A percentile compares a stretch with the other conserved stretches of the same genome.
Conservation (phyloP, 2,329 filamentous ascomycete genomes). For the Colletotrichum lini region DNA sequence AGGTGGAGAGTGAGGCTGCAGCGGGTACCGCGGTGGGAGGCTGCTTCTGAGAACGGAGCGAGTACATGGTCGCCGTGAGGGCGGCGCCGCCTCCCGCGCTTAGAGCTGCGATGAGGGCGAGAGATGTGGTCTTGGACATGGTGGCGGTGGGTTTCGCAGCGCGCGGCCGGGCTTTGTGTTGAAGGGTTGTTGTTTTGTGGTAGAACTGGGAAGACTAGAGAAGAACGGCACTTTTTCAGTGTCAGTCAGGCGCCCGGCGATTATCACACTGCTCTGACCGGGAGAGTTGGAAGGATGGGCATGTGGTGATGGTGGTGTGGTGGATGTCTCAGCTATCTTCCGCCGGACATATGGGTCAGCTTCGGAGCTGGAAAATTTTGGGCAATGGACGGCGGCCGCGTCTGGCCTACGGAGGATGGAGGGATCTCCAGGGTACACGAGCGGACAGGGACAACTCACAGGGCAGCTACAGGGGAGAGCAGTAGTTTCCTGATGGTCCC, state of each 20-base stretch:
- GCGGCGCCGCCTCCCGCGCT: slow-evolving; percentile 84
- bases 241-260: slow-evolving; percentile 33
- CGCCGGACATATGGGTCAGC: slow-evolving; percentile 17
- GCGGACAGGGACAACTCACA: slow-evolving; percentile 19
- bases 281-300: slow-evolving; percentile 32
- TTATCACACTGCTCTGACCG: slow-evolving; percentile 28
- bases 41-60: slow-evolving; percentile 63
- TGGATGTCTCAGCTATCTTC: slow-evolving; percentile 37
- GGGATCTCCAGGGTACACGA: slow-evolving; percentile 27
- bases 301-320: slow-evolving; percentile 41
- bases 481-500: slow-evolving; percentile 10
- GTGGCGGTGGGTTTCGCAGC: slow-evolving; percentile 46
- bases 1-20: slow-evolving; percentile 47
- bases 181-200: neutral
- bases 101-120: slow-evolving; percentile 82
- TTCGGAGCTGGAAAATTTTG: slow-evolving; percentile 40
- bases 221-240: neutral
- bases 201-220: neutral
- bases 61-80: slow-evolving; percentile 78
- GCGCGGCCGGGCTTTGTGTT: slow-evolving; percentile 7
- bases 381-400: slow-evolving; percentile 17
- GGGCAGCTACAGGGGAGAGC: slow-evolving; percentile 2
- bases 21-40: slow-evolving; percentile 48
- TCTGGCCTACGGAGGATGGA: slow-evolving; percentile 19
- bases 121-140: slow-evolving; percentile 82